Evolutionary conservation across 2,329 filamentous ascomycete species (phyloP).

Genomic region (Trichoderma semiorbis): DNA sequence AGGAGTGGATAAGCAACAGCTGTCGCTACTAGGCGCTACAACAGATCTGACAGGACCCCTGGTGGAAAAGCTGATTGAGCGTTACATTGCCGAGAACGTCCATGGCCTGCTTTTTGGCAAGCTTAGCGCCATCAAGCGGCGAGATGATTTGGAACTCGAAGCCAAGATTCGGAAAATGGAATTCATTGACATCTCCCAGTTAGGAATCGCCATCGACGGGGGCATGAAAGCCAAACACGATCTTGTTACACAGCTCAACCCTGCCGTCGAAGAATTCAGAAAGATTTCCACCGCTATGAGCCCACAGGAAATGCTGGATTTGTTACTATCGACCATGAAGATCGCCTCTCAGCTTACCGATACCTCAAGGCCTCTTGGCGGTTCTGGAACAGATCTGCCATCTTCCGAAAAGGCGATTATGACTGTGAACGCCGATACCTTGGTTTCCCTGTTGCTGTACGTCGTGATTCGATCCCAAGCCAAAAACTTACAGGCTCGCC

Average conservation of each 20-base stretch:
- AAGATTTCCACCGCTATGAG: slow-evolving; percentile 75
- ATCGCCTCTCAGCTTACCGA: slow-evolving; percentile 68
- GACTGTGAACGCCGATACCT: slow-evolving; percentile 77
- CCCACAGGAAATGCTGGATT: slow-evolving; percentile 85
- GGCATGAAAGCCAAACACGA: slow-evolving; percentile 76
- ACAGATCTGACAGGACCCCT: slow-evolving; percentile 90
- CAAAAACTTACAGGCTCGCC: slow-evolving; percentile 78
- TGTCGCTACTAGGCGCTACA: slow-evolving; percentile 85
- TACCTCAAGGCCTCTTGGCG: slow-evolving; percentile 41
- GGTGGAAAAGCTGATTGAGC: slow-evolving; percentile 91
- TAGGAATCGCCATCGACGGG: slow-evolving; percentile 82
- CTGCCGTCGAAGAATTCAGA: slow-evolving; percentile 83
- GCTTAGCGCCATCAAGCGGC: slow-evolving; percentile 70
- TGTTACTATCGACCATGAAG: slow-evolving; percentile 77
- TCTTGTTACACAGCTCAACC: slow-evolving; percentile 69
- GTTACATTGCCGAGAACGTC: slow-evolving; percentile 89
- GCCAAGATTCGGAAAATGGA: slow-evolving; percentile 90
- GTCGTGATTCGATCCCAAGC: slow-evolving; percentile 91
- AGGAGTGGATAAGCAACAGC: slow-evolving; percentile 88
- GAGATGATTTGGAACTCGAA: slow-evolving; percentile 84
- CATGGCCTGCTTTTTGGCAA: slow-evolving; percentile 86
- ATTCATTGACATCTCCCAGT: slow-evolving; percentile 88
- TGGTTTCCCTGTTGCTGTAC: slow-evolving; percentile 86
- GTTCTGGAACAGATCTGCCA: slow-evolving; percentile 28
- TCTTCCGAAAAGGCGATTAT: slow-evolving; percentile 53